A percentile compares a stretch with the other conserved stretches of the same genome.
phyloP scores from a whole-genome alignment of 176 grass and related monocot species.

The Zoysia japonica region DNA sequence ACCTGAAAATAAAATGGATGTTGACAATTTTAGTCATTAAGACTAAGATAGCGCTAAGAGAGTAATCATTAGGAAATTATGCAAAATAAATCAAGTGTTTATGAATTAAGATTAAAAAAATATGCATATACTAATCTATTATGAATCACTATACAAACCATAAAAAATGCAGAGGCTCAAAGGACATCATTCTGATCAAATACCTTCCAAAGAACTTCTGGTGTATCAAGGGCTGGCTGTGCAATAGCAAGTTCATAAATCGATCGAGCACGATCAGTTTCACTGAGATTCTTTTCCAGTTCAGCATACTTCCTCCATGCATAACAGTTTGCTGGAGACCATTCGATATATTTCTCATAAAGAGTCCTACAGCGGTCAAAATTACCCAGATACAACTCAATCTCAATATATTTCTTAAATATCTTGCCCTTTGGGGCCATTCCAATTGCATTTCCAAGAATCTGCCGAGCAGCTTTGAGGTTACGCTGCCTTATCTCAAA shows the following conservation, averaged over 20 bases:
- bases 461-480: slow-evolving; percentile 48
- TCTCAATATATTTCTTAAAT: slow-evolving; percentile 93
- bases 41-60: neutral
- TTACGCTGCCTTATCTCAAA: slow-evolving; percentile 76
- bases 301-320: slow-evolving; percentile 87
- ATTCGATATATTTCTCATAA: slow-evolving; percentile 84
- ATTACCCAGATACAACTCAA: slow-evolving; percentile 71
- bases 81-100: neutral
- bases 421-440: slow-evolving; percentile 80
- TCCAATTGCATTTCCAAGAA: slow-evolving; percentile 83
- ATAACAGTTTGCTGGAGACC: slow-evolving; percentile 69
- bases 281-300: slow-evolving; percentile 69
- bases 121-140: neutral
- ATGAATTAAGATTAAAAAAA: neutral
- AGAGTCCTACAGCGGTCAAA: slow-evolving; percentile 67
- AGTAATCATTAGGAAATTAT: neutral
- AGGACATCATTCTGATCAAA: neutral
- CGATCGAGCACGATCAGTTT: slow-evolving; percentile 68
- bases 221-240: slow-evolving; percentile 79
- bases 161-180: neutral
- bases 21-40: neutral
- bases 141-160: neutral
- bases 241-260: slow-evolving; percentile 77
- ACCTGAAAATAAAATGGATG: no score
- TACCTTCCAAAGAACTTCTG: slow-evolving; percentile 82